phyloP scores from a whole-genome alignment of 2,329 filamentous ascomycete genomes.

The Beauveria sp. region DNA sequence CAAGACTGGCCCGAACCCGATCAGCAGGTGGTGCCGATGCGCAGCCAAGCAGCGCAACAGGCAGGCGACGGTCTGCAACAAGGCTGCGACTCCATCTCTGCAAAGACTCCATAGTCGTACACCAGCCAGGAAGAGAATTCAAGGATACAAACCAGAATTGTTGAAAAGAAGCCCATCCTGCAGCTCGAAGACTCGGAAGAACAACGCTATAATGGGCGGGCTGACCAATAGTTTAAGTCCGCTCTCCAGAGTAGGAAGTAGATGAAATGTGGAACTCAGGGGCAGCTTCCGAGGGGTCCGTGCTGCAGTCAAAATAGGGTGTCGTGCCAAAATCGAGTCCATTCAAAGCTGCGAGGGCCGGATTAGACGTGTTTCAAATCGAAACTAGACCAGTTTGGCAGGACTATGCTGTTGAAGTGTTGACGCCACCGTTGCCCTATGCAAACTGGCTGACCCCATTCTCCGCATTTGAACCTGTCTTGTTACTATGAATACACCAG shows the following conservation, averaged over 20 bases:
- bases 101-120: not conserved
- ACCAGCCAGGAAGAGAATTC: not conserved
- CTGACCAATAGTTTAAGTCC: not conserved
- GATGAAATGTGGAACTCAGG: constrained; percentile 10
- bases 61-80: not conserved
- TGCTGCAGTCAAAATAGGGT: not conserved
- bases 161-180: not conserved
- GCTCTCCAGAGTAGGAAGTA: not conserved
- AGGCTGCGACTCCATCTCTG: not conserved
- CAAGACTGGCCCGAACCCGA: not conserved
- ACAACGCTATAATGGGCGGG: not conserved
- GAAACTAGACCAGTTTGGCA: not conserved
- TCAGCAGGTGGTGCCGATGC: not conserved
- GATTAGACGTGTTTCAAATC: constrained; percentile 5
- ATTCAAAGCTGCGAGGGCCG: not conserved
- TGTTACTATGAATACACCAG: constrained; percentile 7
- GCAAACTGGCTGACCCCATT: not conserved
- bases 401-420: not conserved
- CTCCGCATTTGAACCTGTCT: not conserved
- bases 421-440: not conserved
- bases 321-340: not conserved
- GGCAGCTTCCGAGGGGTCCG: not conserved
- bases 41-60: not conserved
- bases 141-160: not conserved
- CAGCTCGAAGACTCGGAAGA: not conserved